phyloP scores from a whole-genome alignment of 2,329 filamentous ascomycete genomes.

The Aureobasidium sp. region DNA sequence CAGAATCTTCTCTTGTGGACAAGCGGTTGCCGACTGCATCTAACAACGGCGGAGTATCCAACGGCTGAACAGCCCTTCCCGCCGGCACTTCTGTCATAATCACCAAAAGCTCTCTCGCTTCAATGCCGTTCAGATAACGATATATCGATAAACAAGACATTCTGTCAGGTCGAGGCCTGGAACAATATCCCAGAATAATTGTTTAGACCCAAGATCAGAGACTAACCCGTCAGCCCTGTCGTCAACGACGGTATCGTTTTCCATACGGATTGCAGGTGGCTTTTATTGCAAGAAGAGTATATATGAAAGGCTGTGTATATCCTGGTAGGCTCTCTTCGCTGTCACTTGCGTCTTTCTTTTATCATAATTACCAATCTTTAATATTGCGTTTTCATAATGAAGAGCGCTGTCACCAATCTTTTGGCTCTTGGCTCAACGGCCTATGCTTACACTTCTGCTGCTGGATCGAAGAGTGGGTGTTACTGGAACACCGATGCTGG shows the following conservation, averaged over 20 bases:
- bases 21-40: neutral
- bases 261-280: neutral
- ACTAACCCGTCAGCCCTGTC: neutral
- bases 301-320: neutral
- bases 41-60: neutral
- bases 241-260: conserved; percentile 9
- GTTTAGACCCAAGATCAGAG: neutral
- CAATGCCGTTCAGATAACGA: neutral
- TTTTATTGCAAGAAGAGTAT: neutral
- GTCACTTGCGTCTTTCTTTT: neutral
- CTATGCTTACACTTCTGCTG: neutral
- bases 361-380: neutral
- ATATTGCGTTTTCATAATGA: conserved; percentile 2
- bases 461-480: conserved; percentile 5
- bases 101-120: neutral
- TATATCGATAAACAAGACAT: conserved; percentile 10
- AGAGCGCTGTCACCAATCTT: conserved; percentile 1
- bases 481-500: conserved; percentile 11
- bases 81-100: conserved; percentile 9
- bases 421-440: conserved; percentile 4
- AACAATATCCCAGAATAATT: neutral
- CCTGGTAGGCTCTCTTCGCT: neutral
- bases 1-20: neutral
- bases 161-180: neutral
- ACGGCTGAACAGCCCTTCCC: conserved; percentile 4